Evolutionary conservation across 192 early-diverging fungal genomes (phyloP).

Genomic region (Glomus cerebriforme): DNA sequence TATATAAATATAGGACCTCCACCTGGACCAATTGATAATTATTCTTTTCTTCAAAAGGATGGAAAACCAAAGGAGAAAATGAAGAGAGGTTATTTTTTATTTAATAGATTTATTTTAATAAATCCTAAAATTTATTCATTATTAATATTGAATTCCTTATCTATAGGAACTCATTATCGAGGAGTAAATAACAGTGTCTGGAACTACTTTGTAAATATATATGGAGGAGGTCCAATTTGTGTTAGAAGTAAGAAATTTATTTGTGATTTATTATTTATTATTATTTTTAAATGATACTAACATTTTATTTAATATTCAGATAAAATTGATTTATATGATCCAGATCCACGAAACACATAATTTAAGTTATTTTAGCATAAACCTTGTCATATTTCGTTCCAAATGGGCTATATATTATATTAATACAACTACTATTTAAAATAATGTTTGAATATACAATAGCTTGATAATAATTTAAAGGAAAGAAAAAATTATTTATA

Average conservation of each 20-base stretch:
- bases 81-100: slow-evolving; percentile 37
- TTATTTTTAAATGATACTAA: too few relatives aligned
- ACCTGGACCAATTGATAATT: slow-evolving; percentile 43
- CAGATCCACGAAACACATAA: too few relatives aligned
- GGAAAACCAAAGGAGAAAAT: slow-evolving; percentile 43
- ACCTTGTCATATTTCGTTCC: too few relatives aligned
- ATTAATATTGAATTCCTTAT: neutral
- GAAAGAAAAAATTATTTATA: too few relatives aligned
- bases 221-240: slow-evolving; percentile 46
- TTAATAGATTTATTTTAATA: too few relatives aligned
- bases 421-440: too few relatives aligned
- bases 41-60: slow-evolving; percentile 42
- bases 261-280: neutral
- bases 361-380: too few relatives aligned
- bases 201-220: slow-evolving; percentile 39
- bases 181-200: slow-evolving; percentile 42
- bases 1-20: slow-evolving; percentile 32
- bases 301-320: too few relatives aligned
- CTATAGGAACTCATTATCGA: slow-evolving; percentile 40
- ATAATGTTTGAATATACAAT: too few relatives aligned
- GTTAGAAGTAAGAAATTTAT: slow-evolving; percentile 38
- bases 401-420: too few relatives aligned
- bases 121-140: neutral
- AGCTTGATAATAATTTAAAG: too few relatives aligned
- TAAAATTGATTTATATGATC: too few relatives aligned